Evolutionary conservation across 345 rosid genomes (phyloP).

Genomic region (Anacardium occidentale): DNA sequence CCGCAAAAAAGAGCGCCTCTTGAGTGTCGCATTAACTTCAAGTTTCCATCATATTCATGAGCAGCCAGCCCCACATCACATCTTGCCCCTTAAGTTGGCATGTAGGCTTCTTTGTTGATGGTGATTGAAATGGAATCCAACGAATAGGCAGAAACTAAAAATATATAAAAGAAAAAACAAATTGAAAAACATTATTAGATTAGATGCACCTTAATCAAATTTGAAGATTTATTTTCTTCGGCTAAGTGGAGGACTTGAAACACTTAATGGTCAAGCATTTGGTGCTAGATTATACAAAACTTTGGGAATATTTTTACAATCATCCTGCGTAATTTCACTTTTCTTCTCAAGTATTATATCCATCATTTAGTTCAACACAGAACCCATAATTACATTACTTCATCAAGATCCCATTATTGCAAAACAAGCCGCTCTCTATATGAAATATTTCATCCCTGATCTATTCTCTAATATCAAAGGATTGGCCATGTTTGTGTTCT

Average conservation of each 20-base stretch:
- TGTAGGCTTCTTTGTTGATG: constrained; percentile 41
- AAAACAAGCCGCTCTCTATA: constrained; percentile 51
- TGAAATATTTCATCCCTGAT: constrained; percentile 62
- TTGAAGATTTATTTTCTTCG: too few relatives aligned
- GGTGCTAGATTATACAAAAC: constrained; percentile 65
- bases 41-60: constrained; percentile 16
- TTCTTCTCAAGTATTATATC: constrained; percentile 49
- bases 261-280: constrained; percentile 85
- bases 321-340: constrained; percentile 63
- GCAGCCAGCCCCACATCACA: constrained; percentile 16
- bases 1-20: constrained; percentile 20
- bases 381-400: constrained; percentile 44
- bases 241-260: constrained; percentile 79
- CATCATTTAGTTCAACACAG: constrained; percentile 56
- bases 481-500: too few relatives aligned
- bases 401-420: constrained; percentile 61
- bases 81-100: constrained; percentile 23
- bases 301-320: constrained; percentile 70
- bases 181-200: constrained; percentile 25
- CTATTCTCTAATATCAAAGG: too few relatives aligned
- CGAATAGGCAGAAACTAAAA: not conserved
- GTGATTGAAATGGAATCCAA: constrained; percentile 63
- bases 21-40: not conserved
- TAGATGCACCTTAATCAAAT: too few relatives aligned
- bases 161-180: constrained; percentile 5